Conservation (phyloP, 179 eudicot species). For the Sideroxylon spinosum region DNA sequence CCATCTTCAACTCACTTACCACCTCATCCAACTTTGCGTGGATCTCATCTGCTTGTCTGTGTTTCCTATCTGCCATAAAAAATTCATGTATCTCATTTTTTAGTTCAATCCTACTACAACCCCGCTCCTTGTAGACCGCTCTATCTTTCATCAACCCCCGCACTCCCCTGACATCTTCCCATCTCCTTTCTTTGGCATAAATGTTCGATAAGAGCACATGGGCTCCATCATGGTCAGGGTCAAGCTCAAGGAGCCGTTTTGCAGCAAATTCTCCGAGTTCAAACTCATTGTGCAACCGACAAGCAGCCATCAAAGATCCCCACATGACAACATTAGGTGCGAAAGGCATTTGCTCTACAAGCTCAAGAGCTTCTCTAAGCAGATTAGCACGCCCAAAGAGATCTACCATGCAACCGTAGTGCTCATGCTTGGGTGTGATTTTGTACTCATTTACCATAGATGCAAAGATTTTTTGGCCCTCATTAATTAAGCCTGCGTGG, state of each 20-base stretch:
- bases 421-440: conserved; percentile 44
- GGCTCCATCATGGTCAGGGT: conserved; percentile 54
- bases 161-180: conserved; percentile 40
- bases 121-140: conserved; percentile 40
- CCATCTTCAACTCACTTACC: conserved; percentile 34
- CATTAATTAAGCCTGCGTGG: conserved; percentile 54
- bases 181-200: conserved; percentile 40
- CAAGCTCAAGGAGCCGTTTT: conserved; percentile 44
- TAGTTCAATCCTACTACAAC: conserved; percentile 42
- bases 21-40: conserved; percentile 44
- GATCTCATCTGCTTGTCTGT: conserved; percentile 37
- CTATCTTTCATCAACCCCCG: conserved; percentile 36
- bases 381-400: conserved; percentile 50
- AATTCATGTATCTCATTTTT: conserved; percentile 37
- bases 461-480: conserved; percentile 36
- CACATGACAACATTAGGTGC: conserved; percentile 53
- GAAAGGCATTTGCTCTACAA: conserved; percentile 52
- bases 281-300: conserved; percentile 40
- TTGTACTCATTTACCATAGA: conserved; percentile 42
- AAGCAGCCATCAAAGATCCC: conserved; percentile 60
- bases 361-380: conserved; percentile 41
- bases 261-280: conserved; percentile 61
- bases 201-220: conserved; percentile 46
- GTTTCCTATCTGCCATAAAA: conserved; percentile 36
- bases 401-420: conserved; percentile 66